These are phyloP conservation scores for Oryza australiensis DNA, from an alignment of 176 grass and related monocot genomes.

Conservation along the genomic window DNA sequence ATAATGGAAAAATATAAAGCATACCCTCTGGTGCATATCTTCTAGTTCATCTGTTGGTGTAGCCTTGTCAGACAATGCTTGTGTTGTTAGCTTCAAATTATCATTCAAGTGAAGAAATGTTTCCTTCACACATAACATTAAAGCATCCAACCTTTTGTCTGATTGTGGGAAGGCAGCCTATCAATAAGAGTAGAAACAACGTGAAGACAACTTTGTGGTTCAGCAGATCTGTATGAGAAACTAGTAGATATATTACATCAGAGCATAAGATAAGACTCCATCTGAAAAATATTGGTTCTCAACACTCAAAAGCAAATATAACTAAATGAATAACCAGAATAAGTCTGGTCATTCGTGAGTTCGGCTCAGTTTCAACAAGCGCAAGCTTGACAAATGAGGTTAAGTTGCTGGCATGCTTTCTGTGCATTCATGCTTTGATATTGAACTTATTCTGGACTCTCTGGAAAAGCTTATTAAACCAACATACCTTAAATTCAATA, in stretches of 20 bases:
- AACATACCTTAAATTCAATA: background rate
- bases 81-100: slow-evolving; percentile 79
- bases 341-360: too few species aligned
- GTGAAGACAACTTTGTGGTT: background rate
- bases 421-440: background rate
- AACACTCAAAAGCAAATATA: background rate
- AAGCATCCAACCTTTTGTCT: slow-evolving; percentile 92
- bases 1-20: slow-evolving; percentile 41
- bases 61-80: slow-evolving; percentile 90
- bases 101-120: slow-evolving; percentile 81
- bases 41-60: slow-evolving; percentile 87
- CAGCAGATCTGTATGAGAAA: slow-evolving; percentile 14
- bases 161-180: slow-evolving; percentile 88
- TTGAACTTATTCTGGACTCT: background rate
- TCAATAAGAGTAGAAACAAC: slow-evolving; percentile 32
- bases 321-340: background rate
- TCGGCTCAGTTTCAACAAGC: background rate
- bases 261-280: background rate
- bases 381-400: background rate
- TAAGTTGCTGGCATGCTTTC: slow-evolving; percentile 7
- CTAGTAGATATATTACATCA: background rate
- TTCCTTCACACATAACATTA: slow-evolving; percentile 94
- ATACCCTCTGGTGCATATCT: slow-evolving; percentile 95
- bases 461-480: background rate
- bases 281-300: background rate